phyloP scores from a whole-genome alignment of 106 monocot genomes.

The Dendrobium chrysotoxum region DNA sequence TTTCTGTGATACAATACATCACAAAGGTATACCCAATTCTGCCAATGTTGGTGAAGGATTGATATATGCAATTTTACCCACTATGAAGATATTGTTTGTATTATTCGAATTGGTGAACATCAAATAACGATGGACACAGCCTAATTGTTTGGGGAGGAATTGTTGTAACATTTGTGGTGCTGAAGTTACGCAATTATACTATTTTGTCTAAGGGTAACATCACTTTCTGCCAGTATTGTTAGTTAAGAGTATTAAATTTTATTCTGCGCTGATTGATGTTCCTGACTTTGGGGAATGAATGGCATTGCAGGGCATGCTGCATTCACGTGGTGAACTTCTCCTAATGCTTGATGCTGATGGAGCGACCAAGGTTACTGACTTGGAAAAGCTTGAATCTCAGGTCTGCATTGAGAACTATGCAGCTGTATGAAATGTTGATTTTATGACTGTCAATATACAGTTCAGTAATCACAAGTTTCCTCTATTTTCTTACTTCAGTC shows the following conservation, averaged over 20 bases:
- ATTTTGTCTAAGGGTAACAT: background rate
- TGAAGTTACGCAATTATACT: background rate
- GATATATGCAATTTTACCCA: background rate
- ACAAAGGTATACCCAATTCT: background rate
- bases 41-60: constrained; percentile 17
- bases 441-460: background rate
- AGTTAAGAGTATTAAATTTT: background rate
- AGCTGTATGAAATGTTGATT: background rate
- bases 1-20: background rate
- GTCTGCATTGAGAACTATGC: constrained; percentile 17
- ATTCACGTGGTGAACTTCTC: constrained; percentile 88
- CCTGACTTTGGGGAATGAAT: constrained; percentile 28
- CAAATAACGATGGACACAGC: background rate
- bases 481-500: no score
- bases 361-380: constrained; percentile 87
- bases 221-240: background rate
- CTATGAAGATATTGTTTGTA: background rate
- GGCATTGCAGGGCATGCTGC: constrained; percentile 87
- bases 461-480: background rate
- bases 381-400: constrained; percentile 94
- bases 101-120: background rate
- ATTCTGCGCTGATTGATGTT: constrained; percentile 21
- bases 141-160: background rate
- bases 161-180: background rate
- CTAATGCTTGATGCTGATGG: constrained; percentile 99